Conservation (phyloP, 225 moss, liverwort and hornwort genomes). For the Polytrichum formosum region DNA sequence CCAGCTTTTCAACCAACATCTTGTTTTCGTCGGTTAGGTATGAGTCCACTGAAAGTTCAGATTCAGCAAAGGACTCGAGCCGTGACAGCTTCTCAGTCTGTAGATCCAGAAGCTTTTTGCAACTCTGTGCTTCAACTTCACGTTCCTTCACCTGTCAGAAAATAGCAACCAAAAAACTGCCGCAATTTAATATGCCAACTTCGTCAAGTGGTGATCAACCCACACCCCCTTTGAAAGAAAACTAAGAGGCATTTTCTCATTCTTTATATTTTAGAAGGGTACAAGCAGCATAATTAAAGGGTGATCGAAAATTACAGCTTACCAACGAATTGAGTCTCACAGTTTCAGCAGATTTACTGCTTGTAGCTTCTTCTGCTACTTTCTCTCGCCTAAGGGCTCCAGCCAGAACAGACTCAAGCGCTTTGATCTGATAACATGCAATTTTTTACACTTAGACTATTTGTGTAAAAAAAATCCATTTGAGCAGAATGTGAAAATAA, state of each 20-base stretch:
- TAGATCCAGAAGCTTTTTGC: constrained; percentile 23
- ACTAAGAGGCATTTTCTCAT: too few relatives aligned
- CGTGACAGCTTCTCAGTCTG: constrained; percentile 11
- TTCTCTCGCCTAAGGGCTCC: constrained; percentile 59
- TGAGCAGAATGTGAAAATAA: too few relatives aligned
- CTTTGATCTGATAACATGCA: constrained; percentile 31
- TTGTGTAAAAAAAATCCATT: too few relatives aligned
- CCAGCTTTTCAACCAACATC: constrained; percentile 48
- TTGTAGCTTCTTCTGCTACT: constrained; percentile 18
- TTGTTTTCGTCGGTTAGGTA: constrained; percentile 29
- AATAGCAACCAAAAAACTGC: background rate
- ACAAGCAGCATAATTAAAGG: too few relatives aligned
- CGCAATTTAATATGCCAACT: too few relatives aligned
- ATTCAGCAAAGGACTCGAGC: constrained; percentile 10
- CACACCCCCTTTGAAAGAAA: too few relatives aligned
- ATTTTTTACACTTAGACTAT: too few relatives aligned
- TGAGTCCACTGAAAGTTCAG: constrained; percentile 26
- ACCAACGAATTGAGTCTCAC: constrained; percentile 20
- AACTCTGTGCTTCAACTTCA: constrained; percentile 30
- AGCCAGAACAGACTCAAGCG: constrained; percentile 48
- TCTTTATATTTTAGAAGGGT: too few relatives aligned
- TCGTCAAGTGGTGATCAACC: too few relatives aligned
- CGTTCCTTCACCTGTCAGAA: constrained; percentile 30
- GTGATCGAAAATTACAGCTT: background rate
- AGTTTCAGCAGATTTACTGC: constrained; percentile 7